Conservation (phyloP, 2,329 filamentous ascomycete genomes). For the Ceratocystis albifundus region DNA sequence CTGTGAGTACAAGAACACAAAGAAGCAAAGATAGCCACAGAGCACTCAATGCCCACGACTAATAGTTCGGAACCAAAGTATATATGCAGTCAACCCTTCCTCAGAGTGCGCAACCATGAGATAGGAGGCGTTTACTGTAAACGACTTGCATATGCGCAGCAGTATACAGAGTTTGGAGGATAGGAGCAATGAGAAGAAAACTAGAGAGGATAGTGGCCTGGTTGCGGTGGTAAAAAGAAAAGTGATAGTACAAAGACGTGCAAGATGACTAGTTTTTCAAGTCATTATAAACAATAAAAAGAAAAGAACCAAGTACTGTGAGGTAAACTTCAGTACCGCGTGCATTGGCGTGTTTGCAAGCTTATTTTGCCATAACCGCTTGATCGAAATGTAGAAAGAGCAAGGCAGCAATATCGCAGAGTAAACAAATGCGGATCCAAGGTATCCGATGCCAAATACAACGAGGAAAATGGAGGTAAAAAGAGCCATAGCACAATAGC, state of each 20-base stretch:
- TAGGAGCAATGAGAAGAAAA: conserved; percentile 8
- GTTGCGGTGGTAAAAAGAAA: background rate
- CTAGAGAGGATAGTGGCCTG: background rate
- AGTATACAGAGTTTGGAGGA: background rate
- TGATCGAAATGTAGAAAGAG: background rate
- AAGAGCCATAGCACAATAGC: background rate
- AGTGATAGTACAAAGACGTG: conserved; percentile 14
- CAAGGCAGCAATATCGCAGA: background rate
- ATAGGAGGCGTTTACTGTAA: background rate
- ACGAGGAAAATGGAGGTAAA: background rate
- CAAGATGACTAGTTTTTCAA: background rate
- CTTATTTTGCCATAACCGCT: background rate
- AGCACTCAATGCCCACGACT: background rate
- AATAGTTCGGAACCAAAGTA: conserved; percentile 7
- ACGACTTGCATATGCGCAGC: conserved; percentile 12
- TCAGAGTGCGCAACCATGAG: background rate
- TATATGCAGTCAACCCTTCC: conserved; percentile 11
- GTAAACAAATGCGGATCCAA: background rate
- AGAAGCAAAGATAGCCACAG: conserved; percentile 7
- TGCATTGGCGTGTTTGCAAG: background rate
- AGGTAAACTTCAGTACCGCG: background rate
- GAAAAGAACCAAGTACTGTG: background rate
- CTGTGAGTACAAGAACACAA: background rate
- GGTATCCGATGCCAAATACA: conserved; percentile 14
- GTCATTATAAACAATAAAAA: background rate